These are phyloP conservation scores for Skeletonema costatum DNA, from an alignment of 108 stramenopile genomes.

Conservation along the genomic window DNA sequence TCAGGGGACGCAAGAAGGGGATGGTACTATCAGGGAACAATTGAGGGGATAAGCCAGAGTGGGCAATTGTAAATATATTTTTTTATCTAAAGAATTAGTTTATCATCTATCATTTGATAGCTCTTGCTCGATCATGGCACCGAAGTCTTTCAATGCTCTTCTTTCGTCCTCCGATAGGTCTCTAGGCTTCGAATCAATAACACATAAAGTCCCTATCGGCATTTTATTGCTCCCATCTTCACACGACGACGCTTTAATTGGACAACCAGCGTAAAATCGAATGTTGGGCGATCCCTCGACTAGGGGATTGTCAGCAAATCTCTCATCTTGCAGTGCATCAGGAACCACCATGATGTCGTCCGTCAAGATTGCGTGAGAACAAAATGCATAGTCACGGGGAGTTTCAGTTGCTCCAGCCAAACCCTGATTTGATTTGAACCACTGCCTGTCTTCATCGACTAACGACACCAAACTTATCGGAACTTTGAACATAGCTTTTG, in stretches of 20 bases:
- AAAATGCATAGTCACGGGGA: slow-evolving; percentile 69
- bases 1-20: not conserved
- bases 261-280: slow-evolving; percentile 79
- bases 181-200: slow-evolving; percentile 48
- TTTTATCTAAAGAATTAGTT: not conserved
- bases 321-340: slow-evolving; percentile 66
- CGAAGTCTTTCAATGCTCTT: slow-evolving; percentile 7
- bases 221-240: not conserved
- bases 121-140: slow-evolving; percentile 18
- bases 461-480: slow-evolving; percentile 51
- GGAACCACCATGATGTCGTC: slow-evolving; percentile 55
- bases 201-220: slow-evolving; percentile 49
- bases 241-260: slow-evolving; percentile 8
- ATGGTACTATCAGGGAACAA: not conserved
- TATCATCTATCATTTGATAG: not conserved
- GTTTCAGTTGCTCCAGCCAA: slow-evolving; percentile 54
- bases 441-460: slow-evolving; percentile 55
- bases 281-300: slow-evolving; percentile 65
- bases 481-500: slow-evolving; percentile 42
- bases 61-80: slow-evolving; percentile 1
- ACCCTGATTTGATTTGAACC: slow-evolving; percentile 54
- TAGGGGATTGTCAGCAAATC: slow-evolving; percentile 73
- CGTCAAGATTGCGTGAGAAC: slow-evolving; percentile 60
- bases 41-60: not conserved
- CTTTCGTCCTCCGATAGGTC: slow-evolving; percentile 7